Evolutionary conservation across 129 eudicot genomes (phyloP).

Genomic region (Daucus carota): DH1_v3.0 NC_030382.2:40391501-40392000

Average conservation of each 20-base stretch:
- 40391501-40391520: constrained; percentile 42
- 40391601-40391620: too few species aligned
- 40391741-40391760: constrained; percentile 82
- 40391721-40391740: constrained; percentile 39
- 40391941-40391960: background rate
- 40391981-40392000: constrained; percentile 27
- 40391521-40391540: constrained; percentile 43
- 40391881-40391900: too few species aligned
- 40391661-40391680: too few species aligned
- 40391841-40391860: too few species aligned
- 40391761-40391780: constrained; percentile 41
- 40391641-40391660: too few species aligned
- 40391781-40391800: constrained; percentile 69
- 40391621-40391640: too few species aligned
- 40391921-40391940: too few species aligned
- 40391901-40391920: too few species aligned
- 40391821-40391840: background rate
- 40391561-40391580: constrained; percentile 50
- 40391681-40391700: constrained; percentile 28
- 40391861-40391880: too few species aligned
- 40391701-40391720: constrained; percentile 56
- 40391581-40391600: constrained; percentile 84
- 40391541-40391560: constrained; percentile 71
- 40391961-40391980: constrained; percentile 25
- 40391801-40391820: constrained; percentile 46